phyloP scores from a whole-genome alignment of 768 basidiomycete species.

The Rhodocollybia butyracea region DNA sequence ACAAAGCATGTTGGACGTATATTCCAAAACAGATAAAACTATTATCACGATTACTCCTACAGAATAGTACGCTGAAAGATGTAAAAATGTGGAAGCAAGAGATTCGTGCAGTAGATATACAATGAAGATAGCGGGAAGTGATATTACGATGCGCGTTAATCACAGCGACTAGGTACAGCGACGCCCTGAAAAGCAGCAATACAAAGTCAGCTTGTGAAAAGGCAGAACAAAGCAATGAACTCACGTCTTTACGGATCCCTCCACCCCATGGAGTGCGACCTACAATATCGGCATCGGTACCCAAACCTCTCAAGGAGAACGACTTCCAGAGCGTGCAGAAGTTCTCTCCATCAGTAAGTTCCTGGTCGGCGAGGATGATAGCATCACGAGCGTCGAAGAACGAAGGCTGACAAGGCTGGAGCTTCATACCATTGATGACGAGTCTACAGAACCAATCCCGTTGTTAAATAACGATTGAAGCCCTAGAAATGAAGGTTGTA shows the following conservation, averaged over 20 bases:
- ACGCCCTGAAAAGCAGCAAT: neutral
- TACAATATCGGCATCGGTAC: conserved; percentile 67
- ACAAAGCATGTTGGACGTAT: too few species aligned
- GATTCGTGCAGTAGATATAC: too few species aligned
- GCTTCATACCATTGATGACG: conserved; percentile 89
- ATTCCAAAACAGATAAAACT: too few species aligned
- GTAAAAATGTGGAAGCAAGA: too few species aligned
- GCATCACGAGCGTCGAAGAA: conserved; percentile 91
- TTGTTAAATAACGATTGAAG: neutral
- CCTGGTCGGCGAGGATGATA: conserved; percentile 86
- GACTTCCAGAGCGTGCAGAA: conserved; percentile 82
- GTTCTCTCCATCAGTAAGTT: conserved; percentile 93
- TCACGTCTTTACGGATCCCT: conserved; percentile 69
- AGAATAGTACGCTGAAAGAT: too few species aligned
- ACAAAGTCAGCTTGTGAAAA: neutral
- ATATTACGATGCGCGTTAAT: too few species aligned
- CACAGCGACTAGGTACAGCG: too few species aligned
- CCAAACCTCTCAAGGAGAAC: conserved; percentile 81
- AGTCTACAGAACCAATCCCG: conserved; percentile 52
- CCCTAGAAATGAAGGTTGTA: conserved; percentile 14
- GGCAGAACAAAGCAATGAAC: neutral
- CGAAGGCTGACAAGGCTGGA: conserved; percentile 86
- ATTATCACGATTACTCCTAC: too few species aligned
- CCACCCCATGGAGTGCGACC: conserved; percentile 92
- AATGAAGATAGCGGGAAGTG: too few species aligned